These are phyloP conservation scores for Cyclotella cryptica DNA, from an alignment of 108 stramenopile species.

Conservation along the genomic window DNA sequence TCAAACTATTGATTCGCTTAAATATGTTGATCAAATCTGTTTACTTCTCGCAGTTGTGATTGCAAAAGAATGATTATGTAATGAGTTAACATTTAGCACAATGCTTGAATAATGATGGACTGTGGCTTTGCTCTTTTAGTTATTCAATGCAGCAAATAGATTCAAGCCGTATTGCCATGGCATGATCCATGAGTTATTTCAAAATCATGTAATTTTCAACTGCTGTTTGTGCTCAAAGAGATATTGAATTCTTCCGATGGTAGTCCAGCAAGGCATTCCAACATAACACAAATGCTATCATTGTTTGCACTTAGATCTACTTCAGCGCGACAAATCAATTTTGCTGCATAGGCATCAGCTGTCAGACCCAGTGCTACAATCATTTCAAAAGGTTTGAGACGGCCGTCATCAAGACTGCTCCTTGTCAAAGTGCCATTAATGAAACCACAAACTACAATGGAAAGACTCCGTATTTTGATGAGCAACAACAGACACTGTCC, in stretches of 20 bases:
- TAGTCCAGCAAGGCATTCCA: conserved; percentile 20
- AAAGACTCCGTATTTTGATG: conserved; percentile 17
- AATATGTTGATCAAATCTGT: too few relatives aligned
- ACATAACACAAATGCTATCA: neutral
- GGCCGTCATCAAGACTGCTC: neutral
- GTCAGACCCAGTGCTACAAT: conserved; percentile 23
- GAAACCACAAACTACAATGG: neutral
- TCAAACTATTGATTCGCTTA: too few relatives aligned
- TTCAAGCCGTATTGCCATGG: too few relatives aligned
- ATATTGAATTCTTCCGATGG: neutral
- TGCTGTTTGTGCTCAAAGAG: neutral
- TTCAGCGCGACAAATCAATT: conserved; percentile 25
- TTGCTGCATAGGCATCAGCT: conserved; percentile 16
- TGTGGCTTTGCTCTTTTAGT: too few relatives aligned
- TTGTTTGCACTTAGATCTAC: neutral
- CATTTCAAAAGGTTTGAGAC: conserved; percentile 20
- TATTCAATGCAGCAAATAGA: too few relatives aligned
- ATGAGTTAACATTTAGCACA: too few relatives aligned
- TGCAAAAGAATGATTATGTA: too few relatives aligned
- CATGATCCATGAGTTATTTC: too few relatives aligned
- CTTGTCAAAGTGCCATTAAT: neutral
- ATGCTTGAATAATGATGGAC: too few relatives aligned
- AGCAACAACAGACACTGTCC: conserved; percentile 3
- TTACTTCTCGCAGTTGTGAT: too few relatives aligned
- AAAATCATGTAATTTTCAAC: too few relatives aligned